Percentiles rank a stretch among this genome's conserved stretches.
Conservation (phyloP, 352 stramenopile species). For the Globisporangium camurandrum region DNA sequence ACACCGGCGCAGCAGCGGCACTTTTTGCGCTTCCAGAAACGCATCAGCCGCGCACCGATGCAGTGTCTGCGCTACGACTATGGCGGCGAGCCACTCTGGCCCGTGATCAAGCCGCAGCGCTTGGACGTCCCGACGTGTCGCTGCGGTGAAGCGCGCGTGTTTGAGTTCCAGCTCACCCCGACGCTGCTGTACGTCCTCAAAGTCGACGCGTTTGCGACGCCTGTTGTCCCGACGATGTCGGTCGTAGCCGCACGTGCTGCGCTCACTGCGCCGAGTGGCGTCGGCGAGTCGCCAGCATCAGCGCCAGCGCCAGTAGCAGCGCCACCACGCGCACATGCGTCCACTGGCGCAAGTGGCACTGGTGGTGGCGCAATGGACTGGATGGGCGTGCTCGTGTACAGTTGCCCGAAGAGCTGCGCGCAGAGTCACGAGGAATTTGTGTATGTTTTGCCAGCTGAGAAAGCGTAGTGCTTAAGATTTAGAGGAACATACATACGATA, state of each 20-base stretch:
- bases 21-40: slow-evolving; percentile 84
- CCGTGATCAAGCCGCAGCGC: slow-evolving; percentile 34
- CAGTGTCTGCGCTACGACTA: slow-evolving; percentile 85
- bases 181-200: slow-evolving; percentile 85
- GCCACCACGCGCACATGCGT: slow-evolving; percentile 1
- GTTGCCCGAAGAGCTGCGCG: slow-evolving; percentile 58
- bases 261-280: no score
- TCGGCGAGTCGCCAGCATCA: no score
- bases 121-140: slow-evolving; percentile 45
- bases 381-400: slow-evolving; percentile 72
- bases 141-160: slow-evolving; percentile 58
- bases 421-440: slow-evolving; percentile 62
- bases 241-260: no score
- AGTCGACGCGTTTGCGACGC: slow-evolving; percentile 52
- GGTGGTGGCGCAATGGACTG: slow-evolving; percentile 76
- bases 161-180: slow-evolving; percentile 79
- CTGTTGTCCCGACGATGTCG: slow-evolving; percentile 4
- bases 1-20: slow-evolving; percentile 64
- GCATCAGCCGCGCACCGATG: slow-evolving; percentile 63
- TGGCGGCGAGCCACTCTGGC: slow-evolving; percentile 75
- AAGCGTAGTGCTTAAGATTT: no score
- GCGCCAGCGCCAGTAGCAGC: slow-evolving; percentile 4
- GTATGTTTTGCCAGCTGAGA: slow-evolving; percentile 41
- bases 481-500: no score
- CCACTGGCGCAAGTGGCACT: no score